A percentile compares a stretch with the other conserved stretches of the same genome.
phyloP scores from a whole-genome alignment of 1,284 basidiomycete species.

The Trichosporon coremiiforme region DNA sequence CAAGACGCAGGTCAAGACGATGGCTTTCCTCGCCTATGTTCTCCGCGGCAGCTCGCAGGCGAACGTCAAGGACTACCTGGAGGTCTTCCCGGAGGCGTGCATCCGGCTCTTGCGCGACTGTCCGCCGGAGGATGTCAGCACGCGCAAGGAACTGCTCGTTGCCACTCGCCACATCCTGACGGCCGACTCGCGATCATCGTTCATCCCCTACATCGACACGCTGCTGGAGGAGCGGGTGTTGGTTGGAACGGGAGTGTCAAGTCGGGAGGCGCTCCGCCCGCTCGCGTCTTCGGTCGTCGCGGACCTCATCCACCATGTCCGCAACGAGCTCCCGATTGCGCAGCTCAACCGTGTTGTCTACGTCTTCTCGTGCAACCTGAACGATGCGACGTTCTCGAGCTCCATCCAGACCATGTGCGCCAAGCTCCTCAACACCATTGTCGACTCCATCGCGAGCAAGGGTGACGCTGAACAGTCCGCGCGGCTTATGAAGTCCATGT shows the following conservation, averaged over 20 bases:
- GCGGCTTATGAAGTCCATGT: conserved; percentile 70
- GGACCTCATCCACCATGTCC: conserved; percentile 90
- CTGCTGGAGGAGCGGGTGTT: conserved; percentile 90
- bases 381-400: conserved; percentile 80
- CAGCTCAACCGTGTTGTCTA: conserved; percentile 82
- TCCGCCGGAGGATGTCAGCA: conserved; percentile 79
- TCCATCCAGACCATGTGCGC: conserved; percentile 88
- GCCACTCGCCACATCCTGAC: conserved; percentile 89
- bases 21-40: conserved; percentile 92
- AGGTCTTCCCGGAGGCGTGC: conserved; percentile 77
- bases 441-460: conserved; percentile 79
- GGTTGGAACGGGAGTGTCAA: conserved; percentile 75
- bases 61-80: conserved; percentile 74
- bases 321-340: conserved; percentile 74
- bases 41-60: conserved; percentile 70
- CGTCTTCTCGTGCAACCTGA: conserved; percentile 84
- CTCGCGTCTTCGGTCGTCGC: conserved; percentile 86
- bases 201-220: conserved; percentile 84
- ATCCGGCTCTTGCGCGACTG: conserved; percentile 91
- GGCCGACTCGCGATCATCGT: conserved; percentile 75
- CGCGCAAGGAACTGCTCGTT: conserved; percentile 88
- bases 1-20: conserved; percentile 91
- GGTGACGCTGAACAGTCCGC: conserved; percentile 69
- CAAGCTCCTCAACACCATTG: conserved; percentile 88
- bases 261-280: conserved; percentile 79